Base-by-base conservation (phyloP, 257 asterid species). In the Schizonepeta tenuifolia region DNA sequence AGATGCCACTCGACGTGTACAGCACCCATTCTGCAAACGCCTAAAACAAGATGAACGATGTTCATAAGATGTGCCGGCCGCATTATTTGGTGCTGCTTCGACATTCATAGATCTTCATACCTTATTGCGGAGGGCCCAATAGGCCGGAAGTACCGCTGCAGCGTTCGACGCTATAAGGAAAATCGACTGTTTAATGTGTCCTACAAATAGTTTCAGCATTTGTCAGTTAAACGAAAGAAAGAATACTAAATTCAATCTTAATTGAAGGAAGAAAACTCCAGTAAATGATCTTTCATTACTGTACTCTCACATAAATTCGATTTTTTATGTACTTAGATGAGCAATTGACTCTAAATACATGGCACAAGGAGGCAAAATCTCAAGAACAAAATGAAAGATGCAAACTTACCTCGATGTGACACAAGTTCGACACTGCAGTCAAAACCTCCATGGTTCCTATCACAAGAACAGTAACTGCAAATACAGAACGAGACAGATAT, bases 11-110 rank as follows among this genome's bases (percentile, higher is more conserved):
- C 43, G 88, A 89, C 28, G 96, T 95, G 83, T 78, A 95, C 49
- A 95, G 89, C 69, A 95, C 91, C 99, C 98, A 95, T 83, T 95
- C 99, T 55, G 99, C 91, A 75, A 92, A 90, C 68, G 99, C 98
- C 99, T 95, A 75, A 50, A 70, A 26, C 24, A 58, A 70, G 21
- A 57, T 47, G 49, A 62, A 50, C 17, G 15, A 21, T 20, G 18
- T 49, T 41, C 17, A 28, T 11, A 70, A 60, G 44, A 10, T 0
- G 47, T 1, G 13, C 18, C 22, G 11, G 21, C 18, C 22, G 11
- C 15, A 36, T 13, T 57, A 14, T n/a, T 28, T 28, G 10, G 15
- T n/a, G 26, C 11, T 22, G 46, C 21, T 21, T 18, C 18, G n/a
- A 20, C 12, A 12, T 26, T 43, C 6, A 11, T 3, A 8, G 35